These are phyloP conservation scores for Hepatocystis sp. DNA, from an alignment of 169 alveolate genomes.

Conservation along the genomic window DNA sequence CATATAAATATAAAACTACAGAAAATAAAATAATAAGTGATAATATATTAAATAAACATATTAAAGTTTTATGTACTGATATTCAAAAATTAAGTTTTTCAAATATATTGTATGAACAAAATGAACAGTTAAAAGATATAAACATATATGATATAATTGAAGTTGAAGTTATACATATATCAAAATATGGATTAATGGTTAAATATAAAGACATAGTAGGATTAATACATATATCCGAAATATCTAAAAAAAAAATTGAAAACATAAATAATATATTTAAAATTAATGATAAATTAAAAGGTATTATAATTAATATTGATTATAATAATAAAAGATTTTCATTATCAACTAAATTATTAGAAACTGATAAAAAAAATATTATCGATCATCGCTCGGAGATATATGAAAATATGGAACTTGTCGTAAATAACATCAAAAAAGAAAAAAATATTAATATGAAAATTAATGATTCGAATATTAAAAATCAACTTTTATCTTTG, in stretches of 20 bases:
- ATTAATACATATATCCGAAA: slow-evolving; percentile 51
- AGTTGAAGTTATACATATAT: slow-evolving; percentile 68
- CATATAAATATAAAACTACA: slow-evolving; percentile 34
- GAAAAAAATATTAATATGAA: slow-evolving; percentile 17
- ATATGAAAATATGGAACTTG: slow-evolving; percentile 25
- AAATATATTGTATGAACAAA: slow-evolving; percentile 69
- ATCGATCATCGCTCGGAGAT: slow-evolving; percentile 43
- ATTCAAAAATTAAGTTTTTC: slow-evolving; percentile 64
- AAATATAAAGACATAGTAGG: slow-evolving; percentile 70
- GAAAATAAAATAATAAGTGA: slow-evolving; percentile 42
- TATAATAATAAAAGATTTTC: slow-evolving; percentile 69
- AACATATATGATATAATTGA: slow-evolving; percentile 52
- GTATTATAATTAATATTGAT: slow-evolving; percentile 58
- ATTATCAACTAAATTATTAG: slow-evolving; percentile 57
- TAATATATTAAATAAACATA: slow-evolving; percentile 36
- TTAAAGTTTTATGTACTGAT: slow-evolving; percentile 64
- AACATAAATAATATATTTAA: slow-evolving; percentile 30
- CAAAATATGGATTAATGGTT: slow-evolving; percentile 75
- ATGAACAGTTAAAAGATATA: slow-evolving; percentile 51
- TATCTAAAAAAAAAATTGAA: slow-evolving; percentile 52
- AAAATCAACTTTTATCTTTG: slow-evolving; percentile 53
- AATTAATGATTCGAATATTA: slow-evolving; percentile 60
- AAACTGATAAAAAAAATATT: slow-evolving; percentile 43
- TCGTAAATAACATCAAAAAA: slow-evolving; percentile 34
- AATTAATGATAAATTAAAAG: slow-evolving; percentile 68